A percentile compares a stretch with the other conserved stretches of the same genome.
phyloP scores from a whole-genome alignment of 257 asterid species.

The Fraxinus excelsior region DNA sequence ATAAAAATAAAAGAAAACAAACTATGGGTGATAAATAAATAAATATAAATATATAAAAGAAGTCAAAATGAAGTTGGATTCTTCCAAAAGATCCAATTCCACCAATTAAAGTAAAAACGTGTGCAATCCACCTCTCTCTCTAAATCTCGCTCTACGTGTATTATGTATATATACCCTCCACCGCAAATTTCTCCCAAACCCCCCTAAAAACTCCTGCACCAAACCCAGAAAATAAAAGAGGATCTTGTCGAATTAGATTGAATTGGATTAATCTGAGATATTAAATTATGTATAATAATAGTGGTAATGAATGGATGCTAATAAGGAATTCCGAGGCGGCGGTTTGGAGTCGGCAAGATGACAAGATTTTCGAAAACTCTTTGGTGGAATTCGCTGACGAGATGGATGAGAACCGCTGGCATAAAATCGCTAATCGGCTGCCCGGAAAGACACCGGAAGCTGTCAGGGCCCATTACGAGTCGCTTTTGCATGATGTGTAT shows the following conservation, averaged over 20 bases:
- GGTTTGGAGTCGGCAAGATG: slow-evolving; percentile 60
- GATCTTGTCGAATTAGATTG: not conserved
- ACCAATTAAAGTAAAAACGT: slow-evolving; percentile 39
- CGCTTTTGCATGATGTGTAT: slow-evolving; percentile 48
- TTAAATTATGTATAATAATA: slow-evolving; percentile 26
- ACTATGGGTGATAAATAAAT: not conserved
- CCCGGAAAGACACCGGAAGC: slow-evolving; percentile 55
- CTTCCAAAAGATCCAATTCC: slow-evolving; percentile 28
- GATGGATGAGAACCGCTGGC: slow-evolving; percentile 53
- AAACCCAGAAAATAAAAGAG: not conserved
- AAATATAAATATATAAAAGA: not conserved
- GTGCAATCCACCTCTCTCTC: slow-evolving; percentile 13
- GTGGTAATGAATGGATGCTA: slow-evolving; percentile 22
- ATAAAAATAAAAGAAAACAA: not conserved
- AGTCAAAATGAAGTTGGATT: slow-evolving; percentile 43
- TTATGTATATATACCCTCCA: not conserved
- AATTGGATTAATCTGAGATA: not conserved
- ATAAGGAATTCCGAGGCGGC: slow-evolving; percentile 27
- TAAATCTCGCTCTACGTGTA: slow-evolving; percentile 7
- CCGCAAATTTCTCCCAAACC: slow-evolving; percentile 12
- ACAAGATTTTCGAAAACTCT: slow-evolving; percentile 62
- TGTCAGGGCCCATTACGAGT: slow-evolving; percentile 55
- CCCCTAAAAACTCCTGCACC: not conserved
- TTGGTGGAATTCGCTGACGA: slow-evolving; percentile 59
- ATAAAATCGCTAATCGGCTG: slow-evolving; percentile 46